Evolutionary conservation across 2,329 filamentous ascomycete species (phyloP).

Genomic region (Botrytis porri): DNA sequence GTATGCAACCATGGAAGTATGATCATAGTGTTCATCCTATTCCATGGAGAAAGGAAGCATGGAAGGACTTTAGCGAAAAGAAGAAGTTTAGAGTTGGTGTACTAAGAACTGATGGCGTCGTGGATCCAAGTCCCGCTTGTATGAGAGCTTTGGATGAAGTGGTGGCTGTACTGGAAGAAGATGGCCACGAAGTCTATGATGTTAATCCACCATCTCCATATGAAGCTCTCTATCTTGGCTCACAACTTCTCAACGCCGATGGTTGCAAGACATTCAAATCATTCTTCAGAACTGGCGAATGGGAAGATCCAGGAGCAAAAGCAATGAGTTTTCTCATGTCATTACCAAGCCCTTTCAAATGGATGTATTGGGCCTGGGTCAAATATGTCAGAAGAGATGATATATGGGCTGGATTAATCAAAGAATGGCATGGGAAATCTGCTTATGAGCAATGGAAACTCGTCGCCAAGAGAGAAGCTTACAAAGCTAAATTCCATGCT

Average conservation of each 20-base stretch:
- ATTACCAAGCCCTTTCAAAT: constrained; percentile 72
- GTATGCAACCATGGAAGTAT: constrained; percentile 85
- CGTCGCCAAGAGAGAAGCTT: constrained; percentile 72
- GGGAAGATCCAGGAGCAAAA: constrained; percentile 72
- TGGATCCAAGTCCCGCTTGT: constrained; percentile 84
- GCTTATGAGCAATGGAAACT: constrained; percentile 80
- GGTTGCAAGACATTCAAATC: constrained; percentile 77
- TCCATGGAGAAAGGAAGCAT: constrained; percentile 66
- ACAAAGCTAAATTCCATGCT: constrained; percentile 73
- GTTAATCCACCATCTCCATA: constrained; percentile 68
- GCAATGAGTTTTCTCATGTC: constrained; percentile 73
- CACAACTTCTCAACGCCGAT: constrained; percentile 79
- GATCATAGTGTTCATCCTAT: constrained; percentile 83
- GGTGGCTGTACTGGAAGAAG: constrained; percentile 62
- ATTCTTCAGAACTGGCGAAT: constrained; percentile 73
- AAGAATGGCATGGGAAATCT: constrained; percentile 69
- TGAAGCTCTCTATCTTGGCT: constrained; percentile 71
- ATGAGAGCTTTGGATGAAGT: constrained; percentile 69
- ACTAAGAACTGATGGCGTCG: constrained; percentile 75
- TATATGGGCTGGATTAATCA: constrained; percentile 75
- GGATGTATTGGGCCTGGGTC: constrained; percentile 86
- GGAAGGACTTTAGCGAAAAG: constrained; percentile 57
- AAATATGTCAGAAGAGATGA: constrained; percentile 74
- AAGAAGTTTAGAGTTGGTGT: constrained; percentile 70
- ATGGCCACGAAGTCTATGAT: constrained; percentile 73